phyloP scores from a whole-genome alignment of 768 basidiomycete species.

The Butyriboletus loyo region DNA sequence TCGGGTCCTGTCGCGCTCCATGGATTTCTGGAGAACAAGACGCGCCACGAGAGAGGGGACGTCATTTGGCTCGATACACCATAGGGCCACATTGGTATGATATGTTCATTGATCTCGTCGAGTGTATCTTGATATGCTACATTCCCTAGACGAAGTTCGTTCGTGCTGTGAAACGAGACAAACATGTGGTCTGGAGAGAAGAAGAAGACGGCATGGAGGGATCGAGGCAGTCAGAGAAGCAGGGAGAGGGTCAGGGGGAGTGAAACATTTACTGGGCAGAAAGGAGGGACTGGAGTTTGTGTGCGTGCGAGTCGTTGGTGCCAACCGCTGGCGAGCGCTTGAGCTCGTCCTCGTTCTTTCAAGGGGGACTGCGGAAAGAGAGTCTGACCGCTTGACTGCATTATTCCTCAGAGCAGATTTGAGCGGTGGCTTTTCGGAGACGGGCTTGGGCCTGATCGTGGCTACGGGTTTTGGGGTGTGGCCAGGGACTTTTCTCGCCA shows the following conservation, averaged over 20 bases:
- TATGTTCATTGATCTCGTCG: constrained; percentile 53
- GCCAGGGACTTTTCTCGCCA: no score
- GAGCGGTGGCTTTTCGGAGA: constrained; percentile 36
- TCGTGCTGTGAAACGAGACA: constrained; percentile 62
- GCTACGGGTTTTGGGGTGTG: constrained; percentile 31
- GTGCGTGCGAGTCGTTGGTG: constrained; percentile 33
- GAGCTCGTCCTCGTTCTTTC: constrained; percentile 44
- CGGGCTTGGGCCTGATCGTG: constrained; percentile 21
- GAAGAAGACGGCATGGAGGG: constrained; percentile 24
- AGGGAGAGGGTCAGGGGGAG: not conserved
- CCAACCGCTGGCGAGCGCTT: constrained; percentile 29
- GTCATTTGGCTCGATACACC: constrained; percentile 47
- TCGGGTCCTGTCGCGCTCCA: constrained; percentile 63
- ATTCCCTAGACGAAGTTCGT: constrained; percentile 52
- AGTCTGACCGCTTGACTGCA: constrained; percentile 23
- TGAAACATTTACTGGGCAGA: constrained; percentile 24
- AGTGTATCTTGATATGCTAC: constrained; percentile 51
- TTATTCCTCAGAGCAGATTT: constrained; percentile 61
- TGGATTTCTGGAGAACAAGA: constrained; percentile 63
- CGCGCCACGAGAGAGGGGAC: constrained; percentile 48
- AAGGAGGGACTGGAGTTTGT: constrained; percentile 37
- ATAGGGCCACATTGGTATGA: constrained; percentile 67
- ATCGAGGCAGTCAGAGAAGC: constrained; percentile 22
- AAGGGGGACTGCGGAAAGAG: constrained; percentile 26
- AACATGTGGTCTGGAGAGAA: constrained; percentile 64